These are phyloP conservation scores for Eimeria mitis DNA, from an alignment of 169 alveolate genomes.

Conservation along the genomic window DNA sequence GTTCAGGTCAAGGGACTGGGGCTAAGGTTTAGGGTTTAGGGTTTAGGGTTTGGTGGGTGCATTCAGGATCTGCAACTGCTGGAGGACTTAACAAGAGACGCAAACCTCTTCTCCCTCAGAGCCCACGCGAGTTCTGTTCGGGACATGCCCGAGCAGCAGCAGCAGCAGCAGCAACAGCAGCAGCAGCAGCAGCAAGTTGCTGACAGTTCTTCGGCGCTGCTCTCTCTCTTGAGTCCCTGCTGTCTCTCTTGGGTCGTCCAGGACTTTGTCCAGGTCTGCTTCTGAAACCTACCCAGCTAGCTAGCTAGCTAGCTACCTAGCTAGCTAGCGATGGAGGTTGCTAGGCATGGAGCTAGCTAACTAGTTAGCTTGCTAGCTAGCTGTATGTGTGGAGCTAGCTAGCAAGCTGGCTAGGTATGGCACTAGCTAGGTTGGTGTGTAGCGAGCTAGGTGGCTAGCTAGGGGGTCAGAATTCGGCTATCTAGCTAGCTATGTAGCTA, in stretches of 20 bases:
- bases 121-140: conserved; percentile 74
- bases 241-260: conserved; percentile 83
- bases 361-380: not conserved
- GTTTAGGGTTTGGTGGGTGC: conserved; percentile 3
- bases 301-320: conserved; percentile 18
- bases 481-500: not conserved
- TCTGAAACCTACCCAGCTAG: not conserved
- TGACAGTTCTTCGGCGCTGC: conserved; percentile 41
- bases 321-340: not conserved
- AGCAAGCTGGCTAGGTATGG: too few species aligned
- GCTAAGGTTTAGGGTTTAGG: conserved; percentile 45
- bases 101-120: conserved; percentile 76
- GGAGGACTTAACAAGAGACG: conserved; percentile 80
- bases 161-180: conserved; percentile 51
- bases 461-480: not conserved
- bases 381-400: not conserved
- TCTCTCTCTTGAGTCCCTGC: conserved; percentile 67
- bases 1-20: not conserved
- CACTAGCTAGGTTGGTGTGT: too few species aligned
- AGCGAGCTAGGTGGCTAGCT: not conserved
- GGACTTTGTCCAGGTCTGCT: conserved; percentile 77
- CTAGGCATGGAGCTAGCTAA: not conserved
- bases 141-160: conserved; percentile 42
- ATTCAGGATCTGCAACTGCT: conserved; percentile 65
- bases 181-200: conserved; percentile 32